Percentiles rank a stretch among this genome's conserved stretches.
Evolutionary conservation across 2,329 filamentous ascomycete genomes (phyloP).

Genomic region (Diaporthe caulivora): DNA sequence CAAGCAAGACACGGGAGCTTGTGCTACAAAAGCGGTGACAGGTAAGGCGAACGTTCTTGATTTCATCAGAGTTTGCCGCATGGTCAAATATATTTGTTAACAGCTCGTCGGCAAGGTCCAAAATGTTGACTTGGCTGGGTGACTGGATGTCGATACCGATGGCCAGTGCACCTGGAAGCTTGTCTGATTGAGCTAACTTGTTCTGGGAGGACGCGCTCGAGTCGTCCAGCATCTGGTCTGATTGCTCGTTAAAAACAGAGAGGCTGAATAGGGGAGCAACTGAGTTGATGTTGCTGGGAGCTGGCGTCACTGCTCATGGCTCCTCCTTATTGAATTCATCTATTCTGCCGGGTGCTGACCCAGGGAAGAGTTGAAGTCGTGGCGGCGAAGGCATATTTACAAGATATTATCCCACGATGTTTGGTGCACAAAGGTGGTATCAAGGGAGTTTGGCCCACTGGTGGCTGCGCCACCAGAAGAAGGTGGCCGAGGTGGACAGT

Average conservation of each 20-base stretch:
- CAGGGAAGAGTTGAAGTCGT: too few species aligned
- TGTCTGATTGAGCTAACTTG: not conserved
- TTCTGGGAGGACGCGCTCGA: not conserved
- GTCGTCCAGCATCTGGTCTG: not conserved
- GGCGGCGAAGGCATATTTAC: too few species aligned
- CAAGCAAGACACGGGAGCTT: not conserved
- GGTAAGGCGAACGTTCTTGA: not conserved
- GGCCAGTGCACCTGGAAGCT: not conserved
- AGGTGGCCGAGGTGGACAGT: not conserved
- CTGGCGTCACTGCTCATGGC: not conserved
- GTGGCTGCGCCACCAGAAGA: too few species aligned
- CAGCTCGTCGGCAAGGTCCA: not conserved
- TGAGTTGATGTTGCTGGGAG: too few species aligned
- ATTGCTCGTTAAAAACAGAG: not conserved
- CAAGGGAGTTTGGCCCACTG: too few species aligned
- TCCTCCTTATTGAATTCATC: not conserved
- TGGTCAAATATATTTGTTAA: not conserved
- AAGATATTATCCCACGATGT: not conserved
- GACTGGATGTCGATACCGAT: not conserved
- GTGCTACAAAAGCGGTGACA: not conserved
- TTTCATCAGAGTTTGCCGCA: not conserved
- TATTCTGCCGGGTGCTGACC: not conserved
- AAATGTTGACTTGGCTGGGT: not conserved
- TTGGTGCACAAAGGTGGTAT: too few species aligned
- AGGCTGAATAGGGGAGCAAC: not conserved